phyloP scores from a whole-genome alignment of 208 protist genomes.

The Angomonas deanei region DNA sequence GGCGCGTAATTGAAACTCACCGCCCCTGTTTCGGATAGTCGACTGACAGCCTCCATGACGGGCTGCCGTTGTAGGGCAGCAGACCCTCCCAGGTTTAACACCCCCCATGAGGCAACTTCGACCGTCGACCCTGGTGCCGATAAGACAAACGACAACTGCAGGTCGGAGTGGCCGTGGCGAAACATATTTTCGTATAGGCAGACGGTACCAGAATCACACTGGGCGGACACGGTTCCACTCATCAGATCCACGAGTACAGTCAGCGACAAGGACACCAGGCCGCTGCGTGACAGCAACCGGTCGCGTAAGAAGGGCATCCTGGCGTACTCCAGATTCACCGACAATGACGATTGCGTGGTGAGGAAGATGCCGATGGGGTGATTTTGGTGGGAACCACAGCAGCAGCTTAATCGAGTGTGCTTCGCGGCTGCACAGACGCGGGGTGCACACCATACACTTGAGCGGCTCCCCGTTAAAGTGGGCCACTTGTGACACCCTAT shows the following conservation, averaged over 20 bases:
- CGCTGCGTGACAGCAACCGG: background rate
- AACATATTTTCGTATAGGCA: background rate
- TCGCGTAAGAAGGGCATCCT: background rate
- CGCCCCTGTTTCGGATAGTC: background rate
- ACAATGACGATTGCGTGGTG: too few relatives aligned
- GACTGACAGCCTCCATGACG: background rate
- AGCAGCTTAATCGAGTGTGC: background rate
- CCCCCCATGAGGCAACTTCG: slow-evolving; percentile 26
- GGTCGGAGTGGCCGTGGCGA: background rate
- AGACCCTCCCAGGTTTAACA: background rate
- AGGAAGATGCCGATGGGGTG: too few relatives aligned
- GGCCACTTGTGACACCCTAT: background rate
- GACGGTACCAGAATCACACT: background rate
- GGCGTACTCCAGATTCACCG: too few relatives aligned
- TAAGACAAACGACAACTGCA: background rate
- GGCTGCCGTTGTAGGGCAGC: background rate
- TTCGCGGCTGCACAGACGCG: background rate
- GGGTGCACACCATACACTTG: background rate
- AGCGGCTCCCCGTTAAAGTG: background rate
- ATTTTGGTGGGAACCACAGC: background rate
- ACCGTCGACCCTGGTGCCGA: slow-evolving; percentile 17
- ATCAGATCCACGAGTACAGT: background rate
- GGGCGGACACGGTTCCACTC: background rate
- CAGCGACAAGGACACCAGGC: background rate
- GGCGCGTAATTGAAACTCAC: slow-evolving; percentile 34